Percentiles rank a stretch among this genome's conserved stretches.
Conservation (phyloP, 2,329 filamentous ascomycete genomes). For the Aspergillus ustus region DNA sequence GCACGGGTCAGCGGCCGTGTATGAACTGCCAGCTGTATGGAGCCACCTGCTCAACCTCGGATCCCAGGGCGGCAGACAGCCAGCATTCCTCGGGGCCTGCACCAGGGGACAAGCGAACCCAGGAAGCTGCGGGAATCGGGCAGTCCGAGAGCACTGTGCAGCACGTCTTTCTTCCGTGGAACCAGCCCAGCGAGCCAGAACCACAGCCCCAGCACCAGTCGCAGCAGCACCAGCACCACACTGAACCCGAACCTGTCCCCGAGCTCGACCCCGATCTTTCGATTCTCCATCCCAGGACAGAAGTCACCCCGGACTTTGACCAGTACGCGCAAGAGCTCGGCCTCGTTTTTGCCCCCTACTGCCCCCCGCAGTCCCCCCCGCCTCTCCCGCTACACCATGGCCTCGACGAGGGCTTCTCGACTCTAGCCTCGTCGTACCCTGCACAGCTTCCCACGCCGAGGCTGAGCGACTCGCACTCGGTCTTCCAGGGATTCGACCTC, state of each 20-base stretch:
- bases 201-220: neutral
- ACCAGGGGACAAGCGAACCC: neutral
- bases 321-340: neutral
- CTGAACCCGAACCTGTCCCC: neutral
- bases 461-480: neutral
- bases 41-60: conserved; percentile 5
- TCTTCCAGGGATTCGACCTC: conserved; percentile 1
- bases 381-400: neutral
- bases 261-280: neutral
- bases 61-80: neutral
- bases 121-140: neutral
- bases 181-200: neutral
- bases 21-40: conserved; percentile 13
- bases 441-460: neutral
- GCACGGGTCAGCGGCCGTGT: conserved; percentile 9
- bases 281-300: neutral
- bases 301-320: neutral
- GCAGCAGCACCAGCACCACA: neutral
- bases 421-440: neutral
- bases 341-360: neutral
- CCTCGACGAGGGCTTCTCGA: neutral
- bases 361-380: neutral
- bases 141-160: neutral
- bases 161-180: neutral
- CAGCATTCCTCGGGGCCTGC: neutral